These are phyloP conservation scores for Kazachstania africana DNA, from an alignment of 805 yeast genomes.

Conservation along the genomic window DNA sequence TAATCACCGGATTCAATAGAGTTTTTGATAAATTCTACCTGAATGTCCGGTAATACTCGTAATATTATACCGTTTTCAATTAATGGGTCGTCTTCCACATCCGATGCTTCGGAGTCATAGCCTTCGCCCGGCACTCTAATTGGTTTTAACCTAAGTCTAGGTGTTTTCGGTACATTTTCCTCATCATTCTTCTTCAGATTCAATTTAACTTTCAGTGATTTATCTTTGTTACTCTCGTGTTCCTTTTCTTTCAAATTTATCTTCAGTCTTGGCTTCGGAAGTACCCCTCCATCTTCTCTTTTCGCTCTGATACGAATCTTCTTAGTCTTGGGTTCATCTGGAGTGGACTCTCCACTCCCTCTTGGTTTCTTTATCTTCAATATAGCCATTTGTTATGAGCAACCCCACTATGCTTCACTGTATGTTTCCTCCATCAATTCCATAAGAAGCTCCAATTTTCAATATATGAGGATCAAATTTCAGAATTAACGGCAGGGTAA, in stretches of 20 bases:
- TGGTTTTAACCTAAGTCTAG: slow-evolving; percentile 44
- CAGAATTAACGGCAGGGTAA: too few species aligned
- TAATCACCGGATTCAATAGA: slow-evolving; percentile 73
- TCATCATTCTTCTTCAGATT: slow-evolving; percentile 20
- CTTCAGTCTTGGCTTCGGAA: slow-evolving; percentile 14
- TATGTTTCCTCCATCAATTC: too few species aligned
- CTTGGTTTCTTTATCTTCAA: slow-evolving; percentile 21
- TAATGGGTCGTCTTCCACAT: slow-evolving; percentile 87
- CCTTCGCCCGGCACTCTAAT: slow-evolving; percentile 84
- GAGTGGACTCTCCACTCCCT: slow-evolving; percentile 5
- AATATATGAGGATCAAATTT: too few species aligned
- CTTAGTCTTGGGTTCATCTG: slow-evolving; percentile 13
- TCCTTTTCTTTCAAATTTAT: slow-evolving; percentile 13
- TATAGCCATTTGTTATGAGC: slow-evolving; percentile 10
- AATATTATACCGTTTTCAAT: slow-evolving; percentile 77
- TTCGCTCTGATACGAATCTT: slow-evolving; percentile 15
- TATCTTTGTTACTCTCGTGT: slow-evolving; percentile 1
- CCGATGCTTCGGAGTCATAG: slow-evolving; percentile 94
- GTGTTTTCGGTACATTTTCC: slow-evolving; percentile 22
- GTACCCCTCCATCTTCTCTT: slow-evolving; percentile 3
- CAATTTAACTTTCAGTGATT: slow-evolving; percentile 13
- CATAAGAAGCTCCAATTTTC: too few species aligned
- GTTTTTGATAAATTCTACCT: slow-evolving; percentile 51
- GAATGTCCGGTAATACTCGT: slow-evolving; percentile 48
- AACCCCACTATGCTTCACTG: too few species aligned